Evolutionary conservation across 169 alveolate species (phyloP), one percentile per base, ranked within the genome.

Genomic region (Plasmodium chabaudi): DNA sequence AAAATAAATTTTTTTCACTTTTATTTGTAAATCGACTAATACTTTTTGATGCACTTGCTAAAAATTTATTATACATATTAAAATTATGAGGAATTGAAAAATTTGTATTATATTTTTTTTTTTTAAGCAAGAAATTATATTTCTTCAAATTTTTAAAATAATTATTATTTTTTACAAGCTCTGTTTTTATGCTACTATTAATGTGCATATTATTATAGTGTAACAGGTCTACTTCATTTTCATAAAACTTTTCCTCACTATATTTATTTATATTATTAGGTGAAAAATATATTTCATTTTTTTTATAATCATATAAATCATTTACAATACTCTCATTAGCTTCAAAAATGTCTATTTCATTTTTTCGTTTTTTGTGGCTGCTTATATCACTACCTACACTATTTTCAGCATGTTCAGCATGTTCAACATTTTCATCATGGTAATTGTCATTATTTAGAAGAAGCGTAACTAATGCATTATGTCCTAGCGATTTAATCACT

Each of bases 401-500:
- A 27, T 27, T 27, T 65, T 34, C 73, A 27, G 13, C 51, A 23
- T 13, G 7, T 21, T n/a, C 25, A 9, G 23, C 42, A 0, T 71
- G 25, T 47, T 61, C 87, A 10, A 12, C 5, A 39, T 57, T 60
- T 0, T 63, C 47, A n/a, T 61, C 69, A 5, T 42, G n/a, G 0
- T 73, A 71, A 19, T 49, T 73, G 23, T 72, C 60, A 17, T 72
- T 72, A 19, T 73, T 73, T 49, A 59, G 42, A 1, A 73, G 25
- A 44, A 73, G 51, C 13, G 57, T 72, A 15, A 73, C 39, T 25
- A 73, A 47, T 44, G 87, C 73, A 57, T 60, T 73, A 44, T 60
- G 72, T 44, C 87, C 87, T 9, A 73, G 34, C 12, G 87, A 73
- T 15, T 72, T 59, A 17, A 73, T 57, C 15, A 13, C n/a, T 13